Base-by-base conservation (phyloP, 768 basidiomycete genomes). In the Lyophyllum semitale region DNA sequence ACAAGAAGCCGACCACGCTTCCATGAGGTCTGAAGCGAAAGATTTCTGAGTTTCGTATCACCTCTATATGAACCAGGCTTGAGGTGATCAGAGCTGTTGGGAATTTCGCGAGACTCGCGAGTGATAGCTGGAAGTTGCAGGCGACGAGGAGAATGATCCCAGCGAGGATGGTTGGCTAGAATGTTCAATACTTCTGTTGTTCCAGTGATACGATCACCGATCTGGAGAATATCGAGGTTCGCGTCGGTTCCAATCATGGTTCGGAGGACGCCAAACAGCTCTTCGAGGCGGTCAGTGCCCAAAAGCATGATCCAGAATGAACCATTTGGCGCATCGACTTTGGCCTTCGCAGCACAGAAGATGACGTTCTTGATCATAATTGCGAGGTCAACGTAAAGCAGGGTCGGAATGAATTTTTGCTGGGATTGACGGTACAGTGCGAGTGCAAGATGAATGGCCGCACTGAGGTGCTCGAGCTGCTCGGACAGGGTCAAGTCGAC, bases 271-370 rank as follows among this genome's bases (percentile, higher is more conserved):
- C 74, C 74, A 59, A 74, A 76, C 0, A 71, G 44, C 11, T 58
- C 60, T 53, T 77, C 72, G 0, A 74, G 64, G 0, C 69, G 59
- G 55, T 77, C 70, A 0, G 74, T 77, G 8, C 74, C 74, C 5
- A 77, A 56, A 0, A 74, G 63, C 8, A 72, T 69, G 4, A 77
- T 33, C 49, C 56, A 75, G 48, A 77, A 74, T 46, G 63, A 25
- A 1, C 65, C 62, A 48, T 68, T 51, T 0, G 72, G 68, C 51
- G 65, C 47, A 42, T 75, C 64, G 8, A 69, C 53, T 40, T 76
- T 72, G 12, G 65, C 57, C 52, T 75, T 77, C 12, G 69, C 72
- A 15, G 75, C 66, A 50, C 73, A 75, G 53, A 74, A 74, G 41
- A 55, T 71, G 0, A 56, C 64, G 51, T 75, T 76, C 61, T 74